phyloP scores from a whole-genome alignment of 2,329 filamentous ascomycete genomes.

The Venturia pyrina region DNA sequence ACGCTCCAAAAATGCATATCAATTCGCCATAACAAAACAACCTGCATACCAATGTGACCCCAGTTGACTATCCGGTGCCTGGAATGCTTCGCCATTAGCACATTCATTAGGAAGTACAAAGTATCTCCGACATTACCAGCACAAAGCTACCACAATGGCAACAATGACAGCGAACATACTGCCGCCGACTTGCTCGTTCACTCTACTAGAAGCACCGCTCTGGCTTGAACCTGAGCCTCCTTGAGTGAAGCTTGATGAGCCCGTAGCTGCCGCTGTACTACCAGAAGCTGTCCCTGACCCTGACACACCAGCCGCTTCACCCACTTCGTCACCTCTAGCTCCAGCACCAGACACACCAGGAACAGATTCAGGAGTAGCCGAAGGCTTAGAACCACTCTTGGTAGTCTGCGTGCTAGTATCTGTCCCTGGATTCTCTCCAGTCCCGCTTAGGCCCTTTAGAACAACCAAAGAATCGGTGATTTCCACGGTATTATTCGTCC shows the following conservation, averaged over 20 bases:
- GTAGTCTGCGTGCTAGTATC: constrained; percentile 29
- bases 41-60: too few relatives aligned
- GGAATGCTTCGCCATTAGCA: neutral
- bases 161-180: constrained; percentile 24
- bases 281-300: neutral
- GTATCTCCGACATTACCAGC: neutral
- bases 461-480: constrained; percentile 67
- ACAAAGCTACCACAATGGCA: constrained; percentile 22
- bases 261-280: neutral
- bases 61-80: neutral
- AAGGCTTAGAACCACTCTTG: constrained; percentile 18
- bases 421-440: constrained; percentile 59
- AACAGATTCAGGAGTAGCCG: constrained; percentile 35
- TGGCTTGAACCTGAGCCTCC: neutral
- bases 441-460: constrained; percentile 70
- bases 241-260: constrained; percentile 8
- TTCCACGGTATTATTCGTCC: constrained; percentile 66
- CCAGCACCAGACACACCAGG: constrained; percentile 46
- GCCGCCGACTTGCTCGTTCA: constrained; percentile 22
- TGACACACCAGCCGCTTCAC: neutral
- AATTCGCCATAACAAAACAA: neutral
- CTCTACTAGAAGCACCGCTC: constrained; percentile 16
- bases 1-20: neutral
- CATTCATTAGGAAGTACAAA: neutral
- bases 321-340: neutral